Percentiles rank a stretch among this genome's conserved stretches.
These are phyloP conservation scores for Teratosphaeria destructans DNA, from an alignment of 2,329 filamentous ascomycete species.

Conservation along the genomic window DNA sequence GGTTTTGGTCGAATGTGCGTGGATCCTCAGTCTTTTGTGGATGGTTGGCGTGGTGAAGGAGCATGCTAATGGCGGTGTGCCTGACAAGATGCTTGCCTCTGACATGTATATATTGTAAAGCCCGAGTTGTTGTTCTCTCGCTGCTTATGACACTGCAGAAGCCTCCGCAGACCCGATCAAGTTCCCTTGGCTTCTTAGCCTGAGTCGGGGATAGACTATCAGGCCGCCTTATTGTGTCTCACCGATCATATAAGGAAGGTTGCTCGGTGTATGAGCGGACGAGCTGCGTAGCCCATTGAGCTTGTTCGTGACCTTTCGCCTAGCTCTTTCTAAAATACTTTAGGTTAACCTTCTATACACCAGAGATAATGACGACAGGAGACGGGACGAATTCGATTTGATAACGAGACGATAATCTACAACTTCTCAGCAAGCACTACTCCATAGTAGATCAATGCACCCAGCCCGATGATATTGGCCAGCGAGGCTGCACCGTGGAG, in stretches of 20 bases:
- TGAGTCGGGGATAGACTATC: neutral
- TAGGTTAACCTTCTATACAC: too few species aligned
- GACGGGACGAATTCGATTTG: neutral
- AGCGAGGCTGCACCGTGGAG: slow-evolving; percentile 75
- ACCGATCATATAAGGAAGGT: neutral
- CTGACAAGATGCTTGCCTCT: neutral
- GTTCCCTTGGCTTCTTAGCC: too few species aligned
- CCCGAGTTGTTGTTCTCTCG: neutral
- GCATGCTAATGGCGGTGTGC: neutral
- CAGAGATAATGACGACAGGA: neutral
- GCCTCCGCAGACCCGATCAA: neutral
- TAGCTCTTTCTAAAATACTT: neutral
- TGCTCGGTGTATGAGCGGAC: neutral
- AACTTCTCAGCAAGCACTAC: slow-evolving; percentile 52
- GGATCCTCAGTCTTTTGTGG: neutral
- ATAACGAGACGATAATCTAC: neutral
- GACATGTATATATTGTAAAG: neutral
- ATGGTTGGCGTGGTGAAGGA: neutral
- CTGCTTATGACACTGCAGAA: neutral
- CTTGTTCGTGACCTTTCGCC: neutral
- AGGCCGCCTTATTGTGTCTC: neutral
- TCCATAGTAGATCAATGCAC: slow-evolving; percentile 67
- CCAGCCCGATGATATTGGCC: slow-evolving; percentile 62
- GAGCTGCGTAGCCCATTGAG: neutral
- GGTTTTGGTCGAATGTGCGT: neutral